phyloP scores from a whole-genome alignment of 1,139 yeast species.

The Candida tropicalis region DNA sequence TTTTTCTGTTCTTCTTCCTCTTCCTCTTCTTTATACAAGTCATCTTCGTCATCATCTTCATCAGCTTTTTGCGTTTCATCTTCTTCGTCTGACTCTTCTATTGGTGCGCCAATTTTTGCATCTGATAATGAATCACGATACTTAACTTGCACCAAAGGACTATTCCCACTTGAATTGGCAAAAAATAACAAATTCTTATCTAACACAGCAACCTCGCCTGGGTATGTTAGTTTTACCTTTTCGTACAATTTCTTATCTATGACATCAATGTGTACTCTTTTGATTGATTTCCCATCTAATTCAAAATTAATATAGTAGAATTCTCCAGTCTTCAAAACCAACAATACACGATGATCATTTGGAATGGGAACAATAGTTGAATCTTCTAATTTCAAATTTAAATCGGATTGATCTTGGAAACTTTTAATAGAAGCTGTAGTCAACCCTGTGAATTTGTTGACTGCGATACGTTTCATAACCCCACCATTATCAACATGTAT shows the following conservation, averaged over 20 bases:
- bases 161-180: slow-evolving; percentile 38
- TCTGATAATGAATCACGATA: slow-evolving; percentile 23
- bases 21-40: slow-evolving; percentile 38
- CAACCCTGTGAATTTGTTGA: slow-evolving; percentile 57
- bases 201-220: slow-evolving; percentile 37
- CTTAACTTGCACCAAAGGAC: slow-evolving; percentile 35
- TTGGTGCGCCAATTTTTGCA: not conserved
- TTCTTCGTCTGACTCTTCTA: slow-evolving; percentile 14
- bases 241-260: slow-evolving; percentile 26
- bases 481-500: slow-evolving; percentile 87
- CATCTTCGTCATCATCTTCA: slow-evolving; percentile 29
- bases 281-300: slow-evolving; percentile 49
- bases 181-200: slow-evolving; percentile 41
- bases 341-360: slow-evolving; percentile 51
- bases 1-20: slow-evolving; percentile 33
- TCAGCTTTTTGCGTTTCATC: slow-evolving; percentile 18
- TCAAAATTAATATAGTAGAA: slow-evolving; percentile 55
- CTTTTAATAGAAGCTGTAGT: slow-evolving; percentile 52
- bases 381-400: slow-evolving; percentile 62
- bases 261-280: slow-evolving; percentile 34
- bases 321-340: slow-evolving; percentile 56
- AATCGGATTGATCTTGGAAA: slow-evolving; percentile 53
- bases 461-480: slow-evolving; percentile 63
- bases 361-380: slow-evolving; percentile 51
- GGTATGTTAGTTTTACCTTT: slow-evolving; percentile 27